A percentile compares a stretch with the other conserved stretches of the same genome.
These are phyloP conservation scores for Gaeumannomyces sp. DNA, from an alignment of 2,329 filamentous ascomycete species.

Conservation along the genomic window DNA sequence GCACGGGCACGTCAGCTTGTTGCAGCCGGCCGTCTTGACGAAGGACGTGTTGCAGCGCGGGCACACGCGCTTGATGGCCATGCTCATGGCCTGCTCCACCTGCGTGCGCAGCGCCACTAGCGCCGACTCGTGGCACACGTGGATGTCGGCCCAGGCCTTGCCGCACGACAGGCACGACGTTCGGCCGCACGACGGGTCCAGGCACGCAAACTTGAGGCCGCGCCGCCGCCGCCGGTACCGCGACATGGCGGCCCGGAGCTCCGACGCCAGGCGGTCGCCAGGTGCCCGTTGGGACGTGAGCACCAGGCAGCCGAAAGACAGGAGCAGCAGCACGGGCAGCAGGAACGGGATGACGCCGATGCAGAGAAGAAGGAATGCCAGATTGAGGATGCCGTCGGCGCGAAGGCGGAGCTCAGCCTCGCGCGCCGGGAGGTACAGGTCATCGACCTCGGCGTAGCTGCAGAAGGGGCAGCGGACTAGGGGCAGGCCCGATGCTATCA, in stretches of 20 bases:
- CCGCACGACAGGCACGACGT: slow-evolving; percentile 75
- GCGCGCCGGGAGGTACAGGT: slow-evolving; percentile 56
- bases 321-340: slow-evolving; percentile 43
- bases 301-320: slow-evolving; percentile 38
- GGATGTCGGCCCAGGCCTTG: slow-evolving; percentile 80
- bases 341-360: slow-evolving; percentile 51
- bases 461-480: slow-evolving; percentile 87
- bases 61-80: slow-evolving; percentile 91
- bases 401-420: slow-evolving; percentile 52
- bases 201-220: slow-evolving; percentile 73
- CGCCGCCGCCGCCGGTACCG: slow-evolving; percentile 65
- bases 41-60: slow-evolving; percentile 87
- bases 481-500: slow-evolving; percentile 67
- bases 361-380: slow-evolving; percentile 45
- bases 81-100: slow-evolving; percentile 87
- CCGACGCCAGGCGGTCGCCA: slow-evolving; percentile 32
- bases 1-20: slow-evolving; percentile 92
- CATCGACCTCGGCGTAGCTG: slow-evolving; percentile 82
- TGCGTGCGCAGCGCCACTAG: slow-evolving; percentile 77
- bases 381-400: slow-evolving; percentile 40
- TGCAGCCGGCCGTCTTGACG: slow-evolving; percentile 90
- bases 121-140: slow-evolving; percentile 82
- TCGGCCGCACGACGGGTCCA: slow-evolving; percentile 59
- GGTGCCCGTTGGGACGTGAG: slow-evolving; percentile 37
- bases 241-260: slow-evolving; percentile 54